These are phyloP conservation scores for Nematodospora valgi DNA, from an alignment of 805 yeast species.

Conservation along the genomic window DNA sequence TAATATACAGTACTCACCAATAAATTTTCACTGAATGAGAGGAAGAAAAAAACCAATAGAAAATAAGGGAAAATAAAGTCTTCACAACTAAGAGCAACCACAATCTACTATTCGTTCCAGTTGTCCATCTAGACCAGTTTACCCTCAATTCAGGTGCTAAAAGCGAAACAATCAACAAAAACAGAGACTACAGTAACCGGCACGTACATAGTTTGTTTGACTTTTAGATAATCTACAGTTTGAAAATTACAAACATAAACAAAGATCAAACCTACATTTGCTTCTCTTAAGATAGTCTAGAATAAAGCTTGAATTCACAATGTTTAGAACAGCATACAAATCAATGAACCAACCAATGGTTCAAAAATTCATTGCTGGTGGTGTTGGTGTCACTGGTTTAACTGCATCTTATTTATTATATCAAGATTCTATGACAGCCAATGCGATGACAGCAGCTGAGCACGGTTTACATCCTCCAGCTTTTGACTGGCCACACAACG, in stretches of 20 bases:
- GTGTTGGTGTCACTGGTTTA: conserved; percentile 72
- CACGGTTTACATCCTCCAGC: conserved; percentile 97
- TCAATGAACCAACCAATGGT: conserved; percentile 16
- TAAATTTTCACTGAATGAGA: conserved; percentile 5
- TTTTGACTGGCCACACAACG: conserved; percentile 90
- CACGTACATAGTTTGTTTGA: too few species aligned
- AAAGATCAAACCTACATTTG: too few species aligned
- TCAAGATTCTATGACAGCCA: conserved; percentile 81
- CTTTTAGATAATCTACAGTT: too few species aligned
- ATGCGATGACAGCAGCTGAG: conserved; percentile 98
- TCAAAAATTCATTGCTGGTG: conserved; percentile 56
- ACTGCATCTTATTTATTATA: conserved; percentile 79
- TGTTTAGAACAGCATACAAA: conserved; percentile 11
- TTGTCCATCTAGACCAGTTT: too few species aligned
- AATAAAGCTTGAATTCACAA: conserved; percentile 1
- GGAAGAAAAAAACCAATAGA: conserved; percentile 6
- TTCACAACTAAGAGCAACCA: too few species aligned
- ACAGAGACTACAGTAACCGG: too few species aligned
- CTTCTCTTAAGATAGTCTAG: neutral
- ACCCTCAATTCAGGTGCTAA: too few species aligned
- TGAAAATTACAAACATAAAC: too few species aligned
- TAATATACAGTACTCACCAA: conserved; percentile 5
- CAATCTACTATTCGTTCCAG: too few species aligned
- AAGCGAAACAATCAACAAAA: too few species aligned
- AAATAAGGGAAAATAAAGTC: too few species aligned